Conservation (phyloP, 352 stramenopile genomes). For the Aphanomyces stellatus region DNA sequence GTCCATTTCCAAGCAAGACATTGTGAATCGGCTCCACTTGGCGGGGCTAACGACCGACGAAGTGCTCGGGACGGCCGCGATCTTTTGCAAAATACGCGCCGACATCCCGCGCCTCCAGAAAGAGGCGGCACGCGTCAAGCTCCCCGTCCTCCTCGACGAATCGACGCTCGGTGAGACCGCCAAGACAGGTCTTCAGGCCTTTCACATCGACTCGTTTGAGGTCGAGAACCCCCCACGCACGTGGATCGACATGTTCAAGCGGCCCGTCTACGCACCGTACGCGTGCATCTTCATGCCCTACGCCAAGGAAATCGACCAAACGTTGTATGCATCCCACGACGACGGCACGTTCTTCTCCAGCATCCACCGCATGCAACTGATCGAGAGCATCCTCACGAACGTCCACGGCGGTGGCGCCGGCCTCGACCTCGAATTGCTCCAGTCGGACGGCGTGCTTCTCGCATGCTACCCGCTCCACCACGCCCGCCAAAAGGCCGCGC, state of each 20-base stretch:
- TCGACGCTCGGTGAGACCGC: slow-evolving; percentile 48
- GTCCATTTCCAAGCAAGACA: slow-evolving; percentile 52
- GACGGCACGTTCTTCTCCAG: slow-evolving; percentile 55
- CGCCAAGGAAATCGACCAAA: slow-evolving; percentile 50
- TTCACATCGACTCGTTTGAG: slow-evolving; percentile 71
- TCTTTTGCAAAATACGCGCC: slow-evolving; percentile 79
- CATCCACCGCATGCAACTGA: slow-evolving; percentile 69
- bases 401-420: slow-evolving; percentile 40
- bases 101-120: slow-evolving; percentile 57
- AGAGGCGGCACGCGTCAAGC: slow-evolving; percentile 55
- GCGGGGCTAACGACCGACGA: slow-evolving; percentile 60
- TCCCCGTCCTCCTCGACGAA: slow-evolving; percentile 69
- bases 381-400: slow-evolving; percentile 80
- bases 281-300: slow-evolving; percentile 82
- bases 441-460: slow-evolving; percentile 65
- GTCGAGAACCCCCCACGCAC: slow-evolving; percentile 64
- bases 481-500: slow-evolving; percentile 43
- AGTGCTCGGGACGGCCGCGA: slow-evolving; percentile 58
- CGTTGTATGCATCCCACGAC: slow-evolving; percentile 30
- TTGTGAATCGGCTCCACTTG: slow-evolving; percentile 56
- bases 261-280: slow-evolving; percentile 64
- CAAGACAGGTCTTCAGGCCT: slow-evolving; percentile 53
- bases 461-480: slow-evolving; percentile 73
- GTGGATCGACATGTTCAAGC: slow-evolving; percentile 65
- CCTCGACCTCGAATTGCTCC: slow-evolving; percentile 62